Evolutionary conservation across 306 rosid species (phyloP), one percentile per base, ranked within the genome.

Genomic region (Cucumis sativus): DNA sequence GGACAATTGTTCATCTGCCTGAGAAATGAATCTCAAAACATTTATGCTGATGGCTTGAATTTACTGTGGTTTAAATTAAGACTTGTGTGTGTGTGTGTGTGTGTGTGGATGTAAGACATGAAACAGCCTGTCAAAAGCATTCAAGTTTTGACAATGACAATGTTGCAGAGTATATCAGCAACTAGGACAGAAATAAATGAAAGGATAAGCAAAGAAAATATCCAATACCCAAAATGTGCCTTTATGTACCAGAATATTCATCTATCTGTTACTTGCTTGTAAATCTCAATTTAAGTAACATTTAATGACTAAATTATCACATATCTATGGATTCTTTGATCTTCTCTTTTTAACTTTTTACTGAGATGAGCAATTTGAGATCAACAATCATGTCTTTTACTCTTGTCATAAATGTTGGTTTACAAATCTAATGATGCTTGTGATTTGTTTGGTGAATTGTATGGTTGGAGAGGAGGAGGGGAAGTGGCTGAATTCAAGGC

Each of bases 141-240:
- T 73, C 77, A 73, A 73, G 63, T 33, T 73, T 73, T 73, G 77
- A 73, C 77, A 73, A 73, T 52, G 63, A 73, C 63, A 73, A 73
- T 73, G 63, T 73, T 73, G 77, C 77, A 52, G 77, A 73, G 77
- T 54, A 73, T 73, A 73, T 73, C 77, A 33, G 77, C 77, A 73
- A 73, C 62, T 52, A 73, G 77, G 77, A 73, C 77, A 54, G 77
- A 73, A 73, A 54, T 73, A 73, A 73, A 73, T 73, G 62, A 30
- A 51, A 73, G 62, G 77, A 73, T 73, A 73, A 35, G 77, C 61
- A 28, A 73, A 35, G 18, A 51, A 73, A 52, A 73, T 73, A 73
- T 54, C 63, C 63, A 73, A 51, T 73, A 33, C 77, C 77, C 30
- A 73, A 73, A 73, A 25, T 73, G 77, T 73, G 77, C 61, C 6